phyloP scores from a whole-genome alignment of 31 red algal genomes.

The Asparagopsis taxiformis region DNA sequence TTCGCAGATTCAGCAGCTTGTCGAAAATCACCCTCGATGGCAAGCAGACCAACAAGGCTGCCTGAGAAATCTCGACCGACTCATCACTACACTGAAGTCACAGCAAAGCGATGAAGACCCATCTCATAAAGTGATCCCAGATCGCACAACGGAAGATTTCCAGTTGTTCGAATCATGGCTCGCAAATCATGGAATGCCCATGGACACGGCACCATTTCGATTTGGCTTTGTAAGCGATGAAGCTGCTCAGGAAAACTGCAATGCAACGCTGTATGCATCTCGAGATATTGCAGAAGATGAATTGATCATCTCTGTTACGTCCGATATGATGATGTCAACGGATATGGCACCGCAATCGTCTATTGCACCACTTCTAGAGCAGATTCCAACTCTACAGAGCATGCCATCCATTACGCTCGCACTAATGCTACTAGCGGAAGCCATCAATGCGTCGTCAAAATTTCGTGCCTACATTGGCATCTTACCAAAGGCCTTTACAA shows the following conservation, averaged over 20 bases:
- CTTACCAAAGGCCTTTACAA: constrained; percentile 38
- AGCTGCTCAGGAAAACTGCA: background rate
- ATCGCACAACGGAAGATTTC: constrained; percentile 13
- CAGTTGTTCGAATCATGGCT: constrained; percentile 8
- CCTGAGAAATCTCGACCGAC: background rate
- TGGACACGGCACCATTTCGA: constrained; percentile 19
- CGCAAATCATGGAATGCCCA: background rate
- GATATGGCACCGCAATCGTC: background rate
- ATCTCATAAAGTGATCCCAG: constrained; percentile 7
- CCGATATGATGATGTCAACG: constrained; percentile 9
- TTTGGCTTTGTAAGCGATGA: background rate
- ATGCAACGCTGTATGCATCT: constrained; percentile 49
- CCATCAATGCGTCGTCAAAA: background rate
- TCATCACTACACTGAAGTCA: background rate
- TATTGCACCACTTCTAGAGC: constrained; percentile 15
- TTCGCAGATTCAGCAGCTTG: constrained; percentile 1
- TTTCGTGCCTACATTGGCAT: constrained; percentile 48
- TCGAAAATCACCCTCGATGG: constrained; percentile 15
- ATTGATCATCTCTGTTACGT: constrained; percentile 32
- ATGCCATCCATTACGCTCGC: constrained; percentile 46
- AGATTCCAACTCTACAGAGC: constrained; percentile 11
- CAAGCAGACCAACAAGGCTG: background rate
- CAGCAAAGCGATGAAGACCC: constrained; percentile 5
- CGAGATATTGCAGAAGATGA: constrained; percentile 26
- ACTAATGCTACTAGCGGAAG: constrained; percentile 39